Percentiles rank a stretch among this genome's conserved stretches.
These are phyloP conservation scores for Cardamine resedifolia DNA, from an alignment of 345 rosid species.

Conservation along the genomic window DNA sequence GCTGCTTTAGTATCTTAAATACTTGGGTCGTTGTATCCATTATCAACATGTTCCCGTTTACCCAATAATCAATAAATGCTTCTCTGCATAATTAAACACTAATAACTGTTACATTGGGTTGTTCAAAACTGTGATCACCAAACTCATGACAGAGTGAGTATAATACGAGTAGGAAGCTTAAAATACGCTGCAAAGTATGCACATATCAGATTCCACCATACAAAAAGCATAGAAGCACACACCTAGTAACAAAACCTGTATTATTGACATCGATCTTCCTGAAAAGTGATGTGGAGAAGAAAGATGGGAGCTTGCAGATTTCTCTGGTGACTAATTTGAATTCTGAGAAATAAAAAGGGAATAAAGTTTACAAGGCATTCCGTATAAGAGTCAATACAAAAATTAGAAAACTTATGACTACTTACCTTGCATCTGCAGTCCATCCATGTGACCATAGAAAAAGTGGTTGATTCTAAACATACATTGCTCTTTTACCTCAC, in stretches of 20 bases:
- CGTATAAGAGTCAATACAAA: background rate
- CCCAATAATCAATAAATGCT: conserved; percentile 81
- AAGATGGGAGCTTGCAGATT: conserved; percentile 92
- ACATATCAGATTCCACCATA: background rate
- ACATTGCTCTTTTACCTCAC: conserved; percentile 71
- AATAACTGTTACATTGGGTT: background rate
- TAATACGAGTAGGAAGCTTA: background rate
- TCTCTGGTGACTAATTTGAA: conserved; percentile 74
- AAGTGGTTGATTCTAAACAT: conserved; percentile 65
- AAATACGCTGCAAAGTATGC: background rate
- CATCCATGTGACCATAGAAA: conserved; percentile 64
- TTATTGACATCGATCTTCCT: conserved; percentile 60
- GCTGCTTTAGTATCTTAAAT: conserved; percentile 70
- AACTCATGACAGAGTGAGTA: background rate
- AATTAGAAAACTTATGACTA: background rate
- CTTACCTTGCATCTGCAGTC: conserved; percentile 72
- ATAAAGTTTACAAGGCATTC: background rate
- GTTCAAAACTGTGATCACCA: background rate
- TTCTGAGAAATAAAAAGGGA: conserved; percentile 36
- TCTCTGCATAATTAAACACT: conserved; percentile 49
- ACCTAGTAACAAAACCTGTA: conserved; percentile 75
- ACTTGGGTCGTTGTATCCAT: conserved; percentile 77
- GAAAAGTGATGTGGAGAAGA: conserved; percentile 76
- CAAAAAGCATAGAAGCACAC: conserved; percentile 28
- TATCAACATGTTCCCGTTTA: conserved; percentile 71